Conservation (phyloP, 345 rosid genomes). For the Atalantia buxifolia region DNA sequence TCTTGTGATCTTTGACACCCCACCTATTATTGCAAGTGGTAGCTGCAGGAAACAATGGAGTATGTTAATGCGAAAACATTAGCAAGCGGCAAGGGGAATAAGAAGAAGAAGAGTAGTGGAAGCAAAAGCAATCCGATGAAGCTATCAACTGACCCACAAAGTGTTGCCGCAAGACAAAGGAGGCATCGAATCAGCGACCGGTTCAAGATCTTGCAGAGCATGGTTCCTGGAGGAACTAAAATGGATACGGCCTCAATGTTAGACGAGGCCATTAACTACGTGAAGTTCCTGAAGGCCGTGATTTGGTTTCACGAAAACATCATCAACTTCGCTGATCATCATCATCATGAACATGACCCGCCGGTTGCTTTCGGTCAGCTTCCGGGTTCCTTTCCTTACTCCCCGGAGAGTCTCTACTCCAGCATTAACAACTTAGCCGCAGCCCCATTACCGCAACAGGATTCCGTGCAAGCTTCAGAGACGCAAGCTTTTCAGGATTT, state of each 20-base stretch:
- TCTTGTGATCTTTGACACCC: neutral
- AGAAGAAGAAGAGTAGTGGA: slow-evolving; percentile 23
- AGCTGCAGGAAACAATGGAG: slow-evolving; percentile 15
- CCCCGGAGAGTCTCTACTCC: slow-evolving; percentile 1
- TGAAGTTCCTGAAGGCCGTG: slow-evolving; percentile 82
- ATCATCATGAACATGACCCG: slow-evolving; percentile 17
- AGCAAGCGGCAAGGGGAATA: neutral
- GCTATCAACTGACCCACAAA: slow-evolving; percentile 87
- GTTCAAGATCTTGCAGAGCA: slow-evolving; percentile 77
- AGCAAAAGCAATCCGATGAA: slow-evolving; percentile 23
- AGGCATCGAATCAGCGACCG: slow-evolving; percentile 83
- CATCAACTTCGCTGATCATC: slow-evolving; percentile 18
- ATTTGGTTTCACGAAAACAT: slow-evolving; percentile 65
- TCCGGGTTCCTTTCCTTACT: neutral
- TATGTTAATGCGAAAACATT: slow-evolving; percentile 3
- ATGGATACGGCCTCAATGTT: slow-evolving; percentile 94
- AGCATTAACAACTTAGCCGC: slow-evolving; percentile 9
- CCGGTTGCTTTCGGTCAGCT: neutral
- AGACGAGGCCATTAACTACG: slow-evolving; percentile 82
- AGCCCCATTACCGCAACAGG: slow-evolving; percentile 10
- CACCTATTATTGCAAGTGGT: neutral
- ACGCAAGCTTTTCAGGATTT: slow-evolving; percentile 4
- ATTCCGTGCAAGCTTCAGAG: neutral
- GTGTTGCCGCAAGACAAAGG: slow-evolving; percentile 87
- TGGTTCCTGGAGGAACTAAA: slow-evolving; percentile 84